Percentiles rank a stretch among this genome's conserved stretches.
phyloP scores from a whole-genome alignment of 495 filamentous ascomycete genomes.

The Tuber borchii region DNA sequence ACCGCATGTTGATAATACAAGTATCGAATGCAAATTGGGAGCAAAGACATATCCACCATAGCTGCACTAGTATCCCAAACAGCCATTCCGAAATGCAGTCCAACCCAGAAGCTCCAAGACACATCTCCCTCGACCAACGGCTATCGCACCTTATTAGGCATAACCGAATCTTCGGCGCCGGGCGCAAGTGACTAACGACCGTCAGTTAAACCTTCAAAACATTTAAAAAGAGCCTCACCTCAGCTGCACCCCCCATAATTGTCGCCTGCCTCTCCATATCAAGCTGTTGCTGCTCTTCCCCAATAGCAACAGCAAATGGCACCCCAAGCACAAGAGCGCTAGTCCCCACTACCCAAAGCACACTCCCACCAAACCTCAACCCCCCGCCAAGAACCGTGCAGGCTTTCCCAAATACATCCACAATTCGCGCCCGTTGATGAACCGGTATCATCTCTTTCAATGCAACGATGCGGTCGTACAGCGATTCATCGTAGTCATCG shows the following conservation, averaged over 20 bases:
- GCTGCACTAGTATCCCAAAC: neutral
- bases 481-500: slow-evolving; percentile 51
- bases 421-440: slow-evolving; percentile 64
- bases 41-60: neutral
- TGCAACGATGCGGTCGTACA: slow-evolving; percentile 74
- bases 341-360: slow-evolving; percentile 79
- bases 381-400: slow-evolving; percentile 56
- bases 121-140: neutral
- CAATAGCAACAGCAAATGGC: slow-evolving; percentile 83
- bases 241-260: slow-evolving; percentile 49
- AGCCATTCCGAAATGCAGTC: neutral
- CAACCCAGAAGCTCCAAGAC: neutral
- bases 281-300: slow-evolving; percentile 82
- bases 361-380: slow-evolving; percentile 67
- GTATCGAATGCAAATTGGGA: neutral
- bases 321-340: slow-evolving; percentile 82
- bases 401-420: slow-evolving; percentile 53
- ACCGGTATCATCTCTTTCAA: slow-evolving; percentile 89
- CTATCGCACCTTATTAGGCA: neutral
- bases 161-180: slow-evolving; percentile 9
- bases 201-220: slow-evolving; percentile 11
- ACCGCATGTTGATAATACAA: neutral
- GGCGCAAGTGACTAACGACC: slow-evolving; percentile 22
- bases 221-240: slow-evolving; percentile 5
- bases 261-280: slow-evolving; percentile 97